Conservation (phyloP, 2,329 filamentous ascomycete species). For the Fusarium nygamai region DNA sequence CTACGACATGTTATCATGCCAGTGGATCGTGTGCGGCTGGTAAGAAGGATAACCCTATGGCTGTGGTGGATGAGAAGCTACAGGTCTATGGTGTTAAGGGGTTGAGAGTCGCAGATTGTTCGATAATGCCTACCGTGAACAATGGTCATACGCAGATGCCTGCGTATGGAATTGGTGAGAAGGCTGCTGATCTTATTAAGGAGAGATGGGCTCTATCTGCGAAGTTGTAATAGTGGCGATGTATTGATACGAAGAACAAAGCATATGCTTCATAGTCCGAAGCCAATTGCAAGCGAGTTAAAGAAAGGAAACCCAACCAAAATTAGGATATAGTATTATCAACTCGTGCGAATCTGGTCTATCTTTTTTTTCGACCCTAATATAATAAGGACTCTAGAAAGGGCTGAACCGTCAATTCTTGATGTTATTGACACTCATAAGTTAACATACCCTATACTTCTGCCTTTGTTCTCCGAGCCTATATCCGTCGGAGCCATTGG, state of each 20-base stretch:
- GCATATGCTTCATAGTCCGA: neutral
- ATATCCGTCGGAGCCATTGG: neutral
- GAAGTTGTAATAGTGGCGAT: neutral
- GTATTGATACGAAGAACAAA: neutral
- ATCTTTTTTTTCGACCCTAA: neutral
- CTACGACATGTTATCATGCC: conserved; percentile 61
- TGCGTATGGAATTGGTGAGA: conserved; percentile 67
- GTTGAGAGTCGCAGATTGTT: conserved; percentile 63
- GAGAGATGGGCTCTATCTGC: conserved; percentile 36
- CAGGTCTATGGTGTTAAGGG: conserved; percentile 61
- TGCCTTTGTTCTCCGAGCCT: too few relatives aligned
- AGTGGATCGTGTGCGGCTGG: conserved; percentile 49
- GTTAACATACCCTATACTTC: neutral
- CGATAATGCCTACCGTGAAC: conserved; percentile 63
- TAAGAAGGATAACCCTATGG: conserved; percentile 56
- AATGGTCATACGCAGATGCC: conserved; percentile 64
- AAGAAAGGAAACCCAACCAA: neutral
- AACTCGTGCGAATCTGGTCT: neutral
- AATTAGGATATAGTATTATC: too few relatives aligned
- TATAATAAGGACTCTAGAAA: neutral
- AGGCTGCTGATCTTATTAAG: conserved; percentile 60
- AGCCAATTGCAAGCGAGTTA: neutral
- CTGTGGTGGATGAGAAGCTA: conserved; percentile 65
- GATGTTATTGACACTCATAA: too few relatives aligned
- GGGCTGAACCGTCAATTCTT: neutral